A percentile compares a stretch with the other conserved stretches of the same genome.
phyloP scores from a whole-genome alignment of 2,329 filamentous ascomycete species.

The Colletotrichum plurivorum region DNA sequence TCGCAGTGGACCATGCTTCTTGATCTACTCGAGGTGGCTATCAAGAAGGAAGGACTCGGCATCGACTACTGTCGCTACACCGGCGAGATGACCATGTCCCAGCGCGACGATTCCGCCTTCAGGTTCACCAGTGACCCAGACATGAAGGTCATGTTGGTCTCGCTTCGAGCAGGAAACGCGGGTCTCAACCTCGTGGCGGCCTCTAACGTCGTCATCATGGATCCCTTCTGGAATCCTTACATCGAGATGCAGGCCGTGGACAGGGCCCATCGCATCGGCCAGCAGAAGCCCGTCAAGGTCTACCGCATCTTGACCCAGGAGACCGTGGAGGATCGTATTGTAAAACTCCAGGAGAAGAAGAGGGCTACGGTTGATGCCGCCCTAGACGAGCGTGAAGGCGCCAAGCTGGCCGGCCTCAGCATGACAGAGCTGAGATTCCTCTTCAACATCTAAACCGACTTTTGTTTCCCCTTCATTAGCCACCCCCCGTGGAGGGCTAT shows the following conservation, averaged over 20 bases:
- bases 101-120: constrained; percentile 76
- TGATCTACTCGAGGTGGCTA: constrained; percentile 82
- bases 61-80: constrained; percentile 80
- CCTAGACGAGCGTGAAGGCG: constrained; percentile 80
- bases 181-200: constrained; percentile 89
- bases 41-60: constrained; percentile 64
- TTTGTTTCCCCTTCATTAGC: neutral
- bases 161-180: constrained; percentile 85
- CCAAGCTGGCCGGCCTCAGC: constrained; percentile 76
- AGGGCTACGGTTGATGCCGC: constrained; percentile 82
- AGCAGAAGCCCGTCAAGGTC: constrained; percentile 80
- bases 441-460: constrained; percentile 58
- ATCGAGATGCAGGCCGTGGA: constrained; percentile 95
- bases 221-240: constrained; percentile 95
- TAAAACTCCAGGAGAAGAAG: constrained; percentile 84
- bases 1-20: constrained; percentile 86
- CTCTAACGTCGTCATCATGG: constrained; percentile 89
- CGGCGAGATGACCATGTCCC: constrained; percentile 77
- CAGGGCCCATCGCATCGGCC: constrained; percentile 89
- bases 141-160: constrained; percentile 81
- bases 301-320: constrained; percentile 83
- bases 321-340: constrained; percentile 91
- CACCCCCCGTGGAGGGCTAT: neutral
- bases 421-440: constrained; percentile 78
- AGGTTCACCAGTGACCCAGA: constrained; percentile 73